Evolutionary conservation across 352 stramenopile species (phyloP).

Genomic region (Thalassiosira delicatula): DNA sequence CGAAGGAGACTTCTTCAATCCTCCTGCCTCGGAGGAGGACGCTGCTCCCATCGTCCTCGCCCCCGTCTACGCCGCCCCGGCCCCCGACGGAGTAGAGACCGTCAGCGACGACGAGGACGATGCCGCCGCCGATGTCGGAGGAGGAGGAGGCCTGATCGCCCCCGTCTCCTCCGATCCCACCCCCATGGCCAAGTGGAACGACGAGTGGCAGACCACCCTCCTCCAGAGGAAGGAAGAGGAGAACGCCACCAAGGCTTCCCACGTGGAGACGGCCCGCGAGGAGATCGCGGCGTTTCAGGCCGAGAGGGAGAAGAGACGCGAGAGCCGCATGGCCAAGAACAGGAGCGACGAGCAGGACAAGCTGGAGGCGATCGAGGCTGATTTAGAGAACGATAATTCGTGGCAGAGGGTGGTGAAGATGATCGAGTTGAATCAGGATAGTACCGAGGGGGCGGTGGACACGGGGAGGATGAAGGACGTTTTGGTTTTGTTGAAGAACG

Average conservation of each 20-base stretch:
- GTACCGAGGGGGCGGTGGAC: constrained; percentile 86
- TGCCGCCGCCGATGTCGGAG: neutral
- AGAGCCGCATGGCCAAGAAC: constrained; percentile 91
- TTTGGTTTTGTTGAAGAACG: constrained; percentile 92
- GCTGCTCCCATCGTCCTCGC: constrained; percentile 65
- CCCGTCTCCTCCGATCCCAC: constrained; percentile 43
- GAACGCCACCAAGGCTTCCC: constrained; percentile 69
- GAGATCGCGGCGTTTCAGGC: constrained; percentile 86
- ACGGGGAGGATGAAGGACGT: constrained; percentile 92
- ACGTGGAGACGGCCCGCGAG: constrained; percentile 68
- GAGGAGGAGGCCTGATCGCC: neutral
- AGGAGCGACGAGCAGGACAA: constrained; percentile 92
- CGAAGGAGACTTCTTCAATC: constrained; percentile 61
- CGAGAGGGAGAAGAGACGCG: constrained; percentile 88
- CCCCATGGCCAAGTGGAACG: constrained; percentile 82
- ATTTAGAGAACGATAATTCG: constrained; percentile 93
- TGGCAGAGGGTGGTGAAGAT: constrained; percentile 93
- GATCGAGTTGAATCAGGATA: constrained; percentile 89
- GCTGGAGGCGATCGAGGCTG: constrained; percentile 92
- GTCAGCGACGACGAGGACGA: constrained; percentile 44
- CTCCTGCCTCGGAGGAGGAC: constrained; percentile 12
- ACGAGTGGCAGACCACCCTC: constrained; percentile 79
- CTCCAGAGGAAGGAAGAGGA: constrained; percentile 79
- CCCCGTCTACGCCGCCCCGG: neutral
- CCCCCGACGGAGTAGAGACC: constrained; percentile 21